Evolutionary conservation across 345 rosid genomes (phyloP).

Genomic region (Sonneratia caseolaris): DNA sequence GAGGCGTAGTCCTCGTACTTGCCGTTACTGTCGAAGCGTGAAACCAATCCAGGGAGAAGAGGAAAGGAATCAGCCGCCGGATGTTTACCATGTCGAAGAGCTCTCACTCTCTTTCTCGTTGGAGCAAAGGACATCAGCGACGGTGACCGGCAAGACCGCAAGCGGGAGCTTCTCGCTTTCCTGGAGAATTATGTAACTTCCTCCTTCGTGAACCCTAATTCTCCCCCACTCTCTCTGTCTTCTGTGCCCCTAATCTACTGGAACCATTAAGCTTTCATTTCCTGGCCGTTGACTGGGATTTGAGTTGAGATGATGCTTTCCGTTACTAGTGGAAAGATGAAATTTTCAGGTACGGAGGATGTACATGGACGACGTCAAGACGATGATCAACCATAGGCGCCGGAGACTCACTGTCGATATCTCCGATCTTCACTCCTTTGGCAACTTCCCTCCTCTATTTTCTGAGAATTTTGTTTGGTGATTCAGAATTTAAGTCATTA

Average conservation of each 20-base stretch:
- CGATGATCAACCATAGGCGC: constrained; percentile 78
- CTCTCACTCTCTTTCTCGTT: not conserved
- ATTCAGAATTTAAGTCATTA: not conserved
- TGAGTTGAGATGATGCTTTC: not conserved
- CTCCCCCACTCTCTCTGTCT: not conserved
- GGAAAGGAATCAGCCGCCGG: not conserved
- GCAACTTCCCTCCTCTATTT: constrained; percentile 21
- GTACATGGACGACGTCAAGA: constrained; percentile 70
- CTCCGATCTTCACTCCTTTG: constrained; percentile 72
- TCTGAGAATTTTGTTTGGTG: not conserved
- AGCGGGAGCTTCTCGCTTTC: constrained; percentile 71
- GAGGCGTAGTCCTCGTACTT: not conserved
- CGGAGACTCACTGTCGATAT: constrained; percentile 84
- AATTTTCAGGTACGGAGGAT: constrained; percentile 25
- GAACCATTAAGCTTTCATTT: not conserved
- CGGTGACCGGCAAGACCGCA: constrained; percentile 41
- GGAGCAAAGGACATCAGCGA: constrained; percentile 52
- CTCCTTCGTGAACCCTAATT: not conserved
- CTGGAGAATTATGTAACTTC: constrained; percentile 52
- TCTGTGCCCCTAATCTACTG: not conserved
- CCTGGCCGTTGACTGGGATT: not conserved
- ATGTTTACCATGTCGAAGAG: not conserved
- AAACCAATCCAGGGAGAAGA: not conserved
- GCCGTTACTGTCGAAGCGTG: constrained; percentile 31
- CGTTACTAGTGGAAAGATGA: too few relatives aligned